These are phyloP conservation scores for Plasmodium adleri DNA, from an alignment of 169 alveolate genomes.

Conservation along the genomic window DNA sequence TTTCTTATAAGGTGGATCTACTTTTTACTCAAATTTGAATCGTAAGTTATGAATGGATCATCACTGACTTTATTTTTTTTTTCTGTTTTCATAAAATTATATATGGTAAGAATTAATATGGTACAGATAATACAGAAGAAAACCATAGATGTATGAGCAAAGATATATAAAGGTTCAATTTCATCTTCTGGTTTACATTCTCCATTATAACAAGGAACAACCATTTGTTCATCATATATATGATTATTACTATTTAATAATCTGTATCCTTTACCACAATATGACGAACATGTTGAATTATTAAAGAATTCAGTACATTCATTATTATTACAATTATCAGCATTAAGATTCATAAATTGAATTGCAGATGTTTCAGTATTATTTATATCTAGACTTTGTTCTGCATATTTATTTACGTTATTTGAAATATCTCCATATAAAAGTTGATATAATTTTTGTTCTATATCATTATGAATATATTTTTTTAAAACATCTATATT, in stretches of 20 bases:
- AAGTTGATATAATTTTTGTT: constrained; percentile 17
- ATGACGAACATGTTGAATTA: constrained; percentile 48
- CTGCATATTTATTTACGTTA: not conserved
- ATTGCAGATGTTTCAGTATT: constrained; percentile 6
- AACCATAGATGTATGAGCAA: constrained; percentile 50
- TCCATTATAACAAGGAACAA: constrained; percentile 65
- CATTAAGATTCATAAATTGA: constrained; percentile 9
- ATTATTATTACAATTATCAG: constrained; percentile 47
- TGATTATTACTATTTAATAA: constrained; percentile 22
- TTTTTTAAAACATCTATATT: constrained; percentile 36
- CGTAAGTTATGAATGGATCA: constrained; percentile 45
- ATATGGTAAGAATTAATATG: constrained; percentile 28
- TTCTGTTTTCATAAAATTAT: not conserved
- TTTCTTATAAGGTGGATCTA: too few relatives aligned
- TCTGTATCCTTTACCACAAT: constrained; percentile 52
- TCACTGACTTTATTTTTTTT: constrained; percentile 3
- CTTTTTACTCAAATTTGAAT: constrained; percentile 12
- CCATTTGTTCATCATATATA: constrained; percentile 14
- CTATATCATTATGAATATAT: constrained; percentile 30
- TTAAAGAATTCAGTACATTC: constrained; percentile 25
- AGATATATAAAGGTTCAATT: constrained; percentile 40
- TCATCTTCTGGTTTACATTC: constrained; percentile 42
- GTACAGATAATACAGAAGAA: constrained; percentile 43
- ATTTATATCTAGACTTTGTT: constrained; percentile 23
- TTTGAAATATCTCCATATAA: constrained; percentile 19